Evolutionary conservation across 129 eudicot genomes (phyloP), one percentile per base, ranked within the genome.

Genomic region (Smallanthus sonchifolius): DNA sequence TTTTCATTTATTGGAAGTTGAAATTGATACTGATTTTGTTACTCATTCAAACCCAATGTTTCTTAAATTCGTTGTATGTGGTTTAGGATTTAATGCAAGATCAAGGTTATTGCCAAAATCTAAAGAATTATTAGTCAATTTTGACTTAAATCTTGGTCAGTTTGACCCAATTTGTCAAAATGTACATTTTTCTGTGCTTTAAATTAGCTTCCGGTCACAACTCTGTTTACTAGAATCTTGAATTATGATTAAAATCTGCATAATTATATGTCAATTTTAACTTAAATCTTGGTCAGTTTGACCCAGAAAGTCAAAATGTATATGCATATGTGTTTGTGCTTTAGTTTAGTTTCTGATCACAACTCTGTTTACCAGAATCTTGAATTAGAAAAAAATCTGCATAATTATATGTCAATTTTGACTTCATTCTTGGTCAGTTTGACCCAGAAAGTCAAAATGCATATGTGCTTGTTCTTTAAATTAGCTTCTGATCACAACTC

Each of bases 121-220:
- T 59, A 5, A 5, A 44, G 17, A 44, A 4, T 34, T 51, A 17
- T 44, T 6, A 10, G 52, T 47, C 7, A 15, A 36, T 34, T 77
- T 60, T 47, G 39, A 45, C 43, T 55, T 69, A 14, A 70, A 69
- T 45, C 19, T 44, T 70, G 35, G 6, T 32, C 36, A 69, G 48
- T 57, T 35, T 77, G 81, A 77, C 35, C 65, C n/a, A n/a, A n/a
- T n/a, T n/a, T n/a, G 77, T 78, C 72, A 70, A 70, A 47, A 0
- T 75, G 24, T 7, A 28, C 56, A 10, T 69, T 16, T 30, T 63
- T 49, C 49, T 35, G 24, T 32, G 38, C 19, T 24, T 44, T 14
- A 24, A 28, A 24, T 67, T 24, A 24, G 30, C 30, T 24, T 24
- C 30, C 1, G 30, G 1, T 24, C 30, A 24, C 13, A 42, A 42